Base-by-base conservation (phyloP, 495 filamentous ascomycete species). In the Aspergillus ellipticus region DNA sequence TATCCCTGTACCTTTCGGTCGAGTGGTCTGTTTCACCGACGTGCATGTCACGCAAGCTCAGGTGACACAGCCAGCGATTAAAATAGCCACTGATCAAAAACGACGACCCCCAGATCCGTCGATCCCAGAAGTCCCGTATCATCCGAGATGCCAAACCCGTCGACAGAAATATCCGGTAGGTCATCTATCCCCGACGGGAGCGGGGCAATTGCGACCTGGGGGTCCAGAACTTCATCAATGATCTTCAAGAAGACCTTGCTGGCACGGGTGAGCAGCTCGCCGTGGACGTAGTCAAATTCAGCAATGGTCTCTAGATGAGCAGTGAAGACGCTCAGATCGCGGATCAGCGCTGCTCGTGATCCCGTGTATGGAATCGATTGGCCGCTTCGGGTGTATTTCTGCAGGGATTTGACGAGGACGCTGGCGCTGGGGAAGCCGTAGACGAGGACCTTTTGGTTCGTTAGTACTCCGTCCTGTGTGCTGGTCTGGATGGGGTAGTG, bases 241-340 rank as follows among this genome's bases (percentile, higher is more conserved):
- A 72, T 67, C 17, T 57, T 61, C 16, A 63, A 62, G 20, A 74
- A 66, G 0, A 64, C 51, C n/a, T 64, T 59, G 10, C 61, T 61
- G 0, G 64, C 66, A 6, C 65, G 66, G 22, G 61, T 56, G n/a
- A 70, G 69, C 1, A 74, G 53, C 15, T 61, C 61, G 28, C 66
- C 59, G 39, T 64, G 61, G 8, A 54, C 53, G 45, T 66, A 53
- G 20, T 56, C 64, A 0, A 60, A 61, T 0, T 57, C 42, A 10
- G 57, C 59, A 33, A 71, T 62, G 0, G 60, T 58, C 28, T 71
- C 69, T 1, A 74, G 47, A 41, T 70, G 64, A 6, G 69, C 66
- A 22, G 70, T 63, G 41, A 87, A 80, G n/a, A 85, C 76, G 52
- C 81, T 83, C 2, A 86, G 67, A 51, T 84, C 79, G 42, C 83